Base-by-base conservation (phyloP, 805 yeast genomes). In the Starmerella powellii region DNA sequence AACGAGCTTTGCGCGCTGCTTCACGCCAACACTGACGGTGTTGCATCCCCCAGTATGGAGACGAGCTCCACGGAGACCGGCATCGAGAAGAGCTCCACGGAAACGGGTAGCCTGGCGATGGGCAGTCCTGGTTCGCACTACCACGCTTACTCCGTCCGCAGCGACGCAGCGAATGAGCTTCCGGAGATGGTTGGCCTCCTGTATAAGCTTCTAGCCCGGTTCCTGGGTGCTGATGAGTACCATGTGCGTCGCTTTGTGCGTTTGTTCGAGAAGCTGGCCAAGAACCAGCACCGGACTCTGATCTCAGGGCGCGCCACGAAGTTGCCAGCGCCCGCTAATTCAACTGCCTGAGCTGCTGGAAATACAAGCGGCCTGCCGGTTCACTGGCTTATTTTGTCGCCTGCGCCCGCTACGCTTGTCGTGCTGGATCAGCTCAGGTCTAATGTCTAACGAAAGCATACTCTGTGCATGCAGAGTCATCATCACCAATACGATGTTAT, bases 171-270 rank as follows among this genome's bases (percentile, higher is more conserved):
- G 2, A 36, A 37, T 31, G 38, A 18, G 32, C 36, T 45, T 24
- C 53, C 53, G 12, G 49, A 49, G 8, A 11, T 31, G 16, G 27
- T 42, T 2, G 38, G 23, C 15, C 24, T 33, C 2, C 36, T 49
- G 13, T 43, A 42, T 26, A 30, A n/a, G 6, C 37, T 34, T 6
- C 10, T 40, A 2, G 40, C 34, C 8, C 12, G 17, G 8, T 23
- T 45, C 10, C 23, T 41, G 6, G 41, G 41, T 12, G 29, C 45
- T 4, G 34, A 31, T 6, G 38, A 31, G 23, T 23, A 27, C 11
- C 19, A 34, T 5, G 31, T 37, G 17, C 29, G 43, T 4, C 8
- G 4, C 11, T 6, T 31, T 6, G 34, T 46, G 23, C 42, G 41
- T 12, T 16, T 11, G 27, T 47, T 33, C 33, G 48, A 47, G 30